phyloP scores from a whole-genome alignment of 306 rosid genomes.

The Calophaca sinica region DNA sequence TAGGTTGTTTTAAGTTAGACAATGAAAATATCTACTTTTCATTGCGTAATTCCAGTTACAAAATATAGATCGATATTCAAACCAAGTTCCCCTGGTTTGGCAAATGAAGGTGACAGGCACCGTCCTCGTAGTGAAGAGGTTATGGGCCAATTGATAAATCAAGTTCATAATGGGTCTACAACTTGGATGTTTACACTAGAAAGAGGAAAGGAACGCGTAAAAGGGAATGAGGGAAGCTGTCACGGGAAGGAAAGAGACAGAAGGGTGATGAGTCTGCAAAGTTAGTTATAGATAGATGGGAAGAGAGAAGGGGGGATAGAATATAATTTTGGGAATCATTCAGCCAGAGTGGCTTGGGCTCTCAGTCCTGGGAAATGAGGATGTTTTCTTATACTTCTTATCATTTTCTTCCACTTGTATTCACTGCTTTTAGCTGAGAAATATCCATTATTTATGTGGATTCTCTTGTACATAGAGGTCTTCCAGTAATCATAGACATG shows the following conservation, averaged over 20 bases:
- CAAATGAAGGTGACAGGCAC: not conserved
- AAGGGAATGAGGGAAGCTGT: too few species aligned
- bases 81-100: too few species aligned
- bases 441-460: constrained; percentile 14
- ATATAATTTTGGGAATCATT: not conserved
- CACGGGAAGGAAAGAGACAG: too few species aligned
- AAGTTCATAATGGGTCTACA: too few species aligned
- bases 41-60: constrained; percentile 3
- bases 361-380: not conserved
- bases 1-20: not conserved
- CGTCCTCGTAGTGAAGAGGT: not conserved
- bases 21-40: too few species aligned
- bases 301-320: not conserved
- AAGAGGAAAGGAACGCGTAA: too few species aligned
- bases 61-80: constrained; percentile 4
- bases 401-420: not conserved
- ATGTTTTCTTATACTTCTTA: not conserved
- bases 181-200: too few species aligned
- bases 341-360: constrained; percentile 8
- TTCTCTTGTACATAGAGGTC: constrained; percentile 2
- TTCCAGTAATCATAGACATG: too few species aligned
- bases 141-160: too few species aligned
- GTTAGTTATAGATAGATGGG: too few species aligned
- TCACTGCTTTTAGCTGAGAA: not conserved
- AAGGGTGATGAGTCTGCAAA: too few species aligned